Conservation (phyloP, 2,329 filamentous ascomycete species). For the Penicillium sp. region DNA sequence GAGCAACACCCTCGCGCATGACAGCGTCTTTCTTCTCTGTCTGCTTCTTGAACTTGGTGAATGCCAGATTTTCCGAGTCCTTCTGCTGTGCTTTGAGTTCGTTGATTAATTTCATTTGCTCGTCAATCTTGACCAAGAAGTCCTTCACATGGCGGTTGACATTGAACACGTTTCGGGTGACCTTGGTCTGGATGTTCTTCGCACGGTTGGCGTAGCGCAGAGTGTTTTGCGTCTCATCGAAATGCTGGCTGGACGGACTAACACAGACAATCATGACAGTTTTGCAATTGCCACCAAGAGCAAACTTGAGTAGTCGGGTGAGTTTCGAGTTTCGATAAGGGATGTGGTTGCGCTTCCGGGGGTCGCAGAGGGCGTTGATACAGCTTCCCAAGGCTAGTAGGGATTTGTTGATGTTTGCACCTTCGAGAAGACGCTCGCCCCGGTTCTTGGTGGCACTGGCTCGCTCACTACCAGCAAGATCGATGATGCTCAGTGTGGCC, state of each 20-base stretch:
- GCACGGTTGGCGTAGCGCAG: conserved; percentile 94
- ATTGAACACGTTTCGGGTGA: conserved; percentile 98
- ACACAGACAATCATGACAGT: conserved; percentile 99
- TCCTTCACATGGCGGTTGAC: conserved; percentile 99
- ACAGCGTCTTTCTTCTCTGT: conserved; percentile 77
- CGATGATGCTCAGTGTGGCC: conserved; percentile 97
- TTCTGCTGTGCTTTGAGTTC: conserved; percentile 92
- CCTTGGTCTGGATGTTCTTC: conserved; percentile 99
- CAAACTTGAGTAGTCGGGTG: conserved; percentile 93
- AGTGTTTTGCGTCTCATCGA: conserved; percentile 97
- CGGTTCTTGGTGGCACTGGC: conserved; percentile 96
- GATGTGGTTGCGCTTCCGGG: conserved; percentile 86
- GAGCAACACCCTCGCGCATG: conserved; percentile 72
- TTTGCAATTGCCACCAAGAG: conserved; percentile 94
- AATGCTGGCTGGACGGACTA: conserved; percentile 92
- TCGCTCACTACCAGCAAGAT: conserved; percentile 91
- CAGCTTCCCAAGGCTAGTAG: conserved; percentile 91
- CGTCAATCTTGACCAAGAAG: conserved; percentile 98
- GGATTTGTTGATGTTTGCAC: conserved; percentile 99
- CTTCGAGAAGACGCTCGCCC: conserved; percentile 85
- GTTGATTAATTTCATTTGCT: conserved; percentile 95
- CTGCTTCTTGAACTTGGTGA: conserved; percentile 87
- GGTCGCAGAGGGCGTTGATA: conserved; percentile 96
- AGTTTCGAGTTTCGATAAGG: conserved; percentile 98
- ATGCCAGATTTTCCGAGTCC: conserved; percentile 77